Evolutionary conservation across 495 filamentous ascomycete genomes (phyloP), one percentile per base, ranked within the genome.

Genomic region (Bryoglossum gracile): DNA sequence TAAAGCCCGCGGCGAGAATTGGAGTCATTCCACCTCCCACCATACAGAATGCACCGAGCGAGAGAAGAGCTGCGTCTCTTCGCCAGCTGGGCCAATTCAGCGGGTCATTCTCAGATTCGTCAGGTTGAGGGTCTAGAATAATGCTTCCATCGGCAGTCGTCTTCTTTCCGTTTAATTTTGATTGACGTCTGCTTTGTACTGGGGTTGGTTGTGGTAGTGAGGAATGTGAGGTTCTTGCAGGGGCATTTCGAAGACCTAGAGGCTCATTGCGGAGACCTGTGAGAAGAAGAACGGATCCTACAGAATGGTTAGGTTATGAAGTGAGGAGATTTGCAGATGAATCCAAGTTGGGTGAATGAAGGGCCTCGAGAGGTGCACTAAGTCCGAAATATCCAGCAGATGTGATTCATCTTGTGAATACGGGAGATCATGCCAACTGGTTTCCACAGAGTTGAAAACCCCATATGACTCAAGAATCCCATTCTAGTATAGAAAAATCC

Each of bases 11-110:
- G 0, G 92, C 91, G 5, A 98, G 71, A 24, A 95, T 73, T 0
- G 91, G 84, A 0, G 91, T 95, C 75, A 94, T 95, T 26, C 91
- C 91, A 14, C 92, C 91, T 46, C 91, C 91, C 47, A 96, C 70
- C 75, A 95, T 80, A 59, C 86, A 94, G 63, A 94, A 95, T 56
- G 94, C 83, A 0, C 92, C 90, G 9, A 98, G 69, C 0, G 84
- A 92, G 4, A 95, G 51, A 54, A 98, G 64, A 0, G 92, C 87
- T 24, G 76, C 60, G 69, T 96, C 88, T 65, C 92, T 71, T 25
- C 88, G 77, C 84, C 86, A 88, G 1, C 72, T 65, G 2, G 87
- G 80, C 92, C 92, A 98, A 57, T 98, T 98, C 35, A 98, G 65
- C 0, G 92, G 92, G 57, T 98, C 92, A 52, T 98, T 95, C 21